phyloP scores from a whole-genome alignment of 306 rosid species.

The Calophaca sinica region DNA sequence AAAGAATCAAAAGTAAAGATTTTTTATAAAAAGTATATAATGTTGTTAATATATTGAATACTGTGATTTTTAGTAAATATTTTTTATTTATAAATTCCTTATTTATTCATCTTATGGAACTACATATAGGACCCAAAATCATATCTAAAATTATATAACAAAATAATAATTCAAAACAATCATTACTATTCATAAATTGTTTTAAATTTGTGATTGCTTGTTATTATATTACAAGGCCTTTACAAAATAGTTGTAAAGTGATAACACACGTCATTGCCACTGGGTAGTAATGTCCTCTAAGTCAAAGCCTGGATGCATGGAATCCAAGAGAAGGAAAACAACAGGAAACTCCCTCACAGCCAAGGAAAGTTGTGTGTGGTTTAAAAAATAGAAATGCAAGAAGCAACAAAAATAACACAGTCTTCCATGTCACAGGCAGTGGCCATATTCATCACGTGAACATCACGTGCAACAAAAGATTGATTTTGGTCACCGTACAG shows the following conservation, averaged over 20 bases:
- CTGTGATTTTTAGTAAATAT: too few species aligned
- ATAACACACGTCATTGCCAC: conserved; percentile 32
- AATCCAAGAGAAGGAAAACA: conserved; percentile 45
- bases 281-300: background rate
- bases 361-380: conserved; percentile 52
- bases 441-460: conserved; percentile 51
- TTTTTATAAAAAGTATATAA: too few species aligned
- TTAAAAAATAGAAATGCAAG: conserved; percentile 32
- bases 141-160: background rate
- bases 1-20: too few species aligned
- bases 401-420: conserved; percentile 40
- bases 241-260: conserved; percentile 38
- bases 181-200: background rate
- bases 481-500: conserved; percentile 42
- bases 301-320: conserved; percentile 27
- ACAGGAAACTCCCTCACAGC: conserved; percentile 52
- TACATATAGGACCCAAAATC: too few species aligned
- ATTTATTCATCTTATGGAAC: too few species aligned
- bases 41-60: too few species aligned
- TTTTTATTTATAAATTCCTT: too few species aligned
- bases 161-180: background rate
- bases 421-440: conserved; percentile 53
- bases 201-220: too few species aligned
- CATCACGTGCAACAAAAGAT: conserved; percentile 54
- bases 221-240: background rate